Evolutionary conservation across 139 green algal species (phyloP).

Genomic region (Chlamydomonas schloesseri): DNA sequence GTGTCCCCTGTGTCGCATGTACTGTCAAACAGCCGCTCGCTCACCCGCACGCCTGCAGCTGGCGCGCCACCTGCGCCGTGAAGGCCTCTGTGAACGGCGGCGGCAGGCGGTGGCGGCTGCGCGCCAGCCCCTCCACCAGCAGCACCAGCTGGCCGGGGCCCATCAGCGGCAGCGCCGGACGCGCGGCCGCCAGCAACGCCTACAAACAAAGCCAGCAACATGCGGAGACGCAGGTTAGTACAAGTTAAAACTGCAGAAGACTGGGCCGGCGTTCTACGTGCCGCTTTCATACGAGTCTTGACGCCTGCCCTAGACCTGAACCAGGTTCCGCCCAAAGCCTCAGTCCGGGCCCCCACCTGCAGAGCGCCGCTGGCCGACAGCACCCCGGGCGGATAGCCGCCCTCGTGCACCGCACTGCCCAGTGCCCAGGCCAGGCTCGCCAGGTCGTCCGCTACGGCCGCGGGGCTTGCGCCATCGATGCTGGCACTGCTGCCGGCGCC

Average conservation of each 20-base stretch:
- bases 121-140: conserved; percentile 30
- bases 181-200: neutral
- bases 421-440: conserved; percentile 16
- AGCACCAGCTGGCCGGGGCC: conserved; percentile 18
- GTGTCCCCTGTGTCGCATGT: no score
- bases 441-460: neutral
- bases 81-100: neutral
- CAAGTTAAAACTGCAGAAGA: no score
- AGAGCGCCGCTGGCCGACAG: conserved; percentile 6
- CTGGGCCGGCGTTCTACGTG: no score
- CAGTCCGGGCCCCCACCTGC: no score
- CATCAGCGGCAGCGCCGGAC: neutral
- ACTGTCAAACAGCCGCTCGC: no score
- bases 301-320: no score
- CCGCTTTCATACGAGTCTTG: no score
- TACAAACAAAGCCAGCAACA: no score
- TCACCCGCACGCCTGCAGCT: conserved; percentile 27
- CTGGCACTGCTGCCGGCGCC: neutral
- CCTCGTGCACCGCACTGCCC: neutral
- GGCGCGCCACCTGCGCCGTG: neutral
- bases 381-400: neutral
- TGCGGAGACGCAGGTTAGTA: no score
- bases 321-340: no score
- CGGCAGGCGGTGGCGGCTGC: conserved; percentile 12
- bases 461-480: neutral